Percentiles rank a stretch among this genome's conserved stretches.
phyloP scores from a whole-genome alignment of 2,329 filamentous ascomycete genomes.

The Tolypocladium ovalisporum region DNA sequence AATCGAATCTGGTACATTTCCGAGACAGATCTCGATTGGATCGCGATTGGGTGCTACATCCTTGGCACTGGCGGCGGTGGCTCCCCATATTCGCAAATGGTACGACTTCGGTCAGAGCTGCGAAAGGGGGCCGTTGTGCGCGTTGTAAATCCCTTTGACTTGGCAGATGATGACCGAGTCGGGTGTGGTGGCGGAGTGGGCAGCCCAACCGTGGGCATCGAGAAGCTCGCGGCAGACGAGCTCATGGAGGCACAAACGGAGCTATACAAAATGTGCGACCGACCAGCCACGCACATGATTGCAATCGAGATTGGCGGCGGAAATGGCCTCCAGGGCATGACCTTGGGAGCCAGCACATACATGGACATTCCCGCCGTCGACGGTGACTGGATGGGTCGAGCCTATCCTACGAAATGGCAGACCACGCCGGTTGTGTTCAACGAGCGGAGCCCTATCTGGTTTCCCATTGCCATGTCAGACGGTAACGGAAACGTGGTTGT shows the following conservation, averaged over 20 bases:
- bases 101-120: slow-evolving; percentile 40
- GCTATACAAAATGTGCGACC: slow-evolving; percentile 38
- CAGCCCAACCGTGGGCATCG: slow-evolving; percentile 48
- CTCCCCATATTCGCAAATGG: slow-evolving; percentile 38
- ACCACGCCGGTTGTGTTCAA: slow-evolving; percentile 42
- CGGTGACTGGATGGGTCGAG: slow-evolving; percentile 46
- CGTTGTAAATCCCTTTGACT: slow-evolving; percentile 38
- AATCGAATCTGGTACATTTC: slow-evolving; percentile 45
- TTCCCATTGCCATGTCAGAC: slow-evolving; percentile 36
- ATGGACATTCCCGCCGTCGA: slow-evolving; percentile 41
- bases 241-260: slow-evolving; percentile 38
- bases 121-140: slow-evolving; percentile 37
- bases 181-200: slow-evolving; percentile 47
- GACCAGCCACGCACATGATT: slow-evolving; percentile 44
- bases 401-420: slow-evolving; percentile 44
- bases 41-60: slow-evolving; percentile 48
- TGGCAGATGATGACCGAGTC: slow-evolving; percentile 39
- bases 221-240: slow-evolving; percentile 48
- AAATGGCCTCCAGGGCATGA: slow-evolving; percentile 49
- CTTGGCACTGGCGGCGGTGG: slow-evolving; percentile 51
- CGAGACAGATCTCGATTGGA: slow-evolving; percentile 46
- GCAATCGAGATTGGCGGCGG: slow-evolving; percentile 56
- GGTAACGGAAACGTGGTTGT: slow-evolving; percentile 39
- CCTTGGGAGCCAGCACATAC: slow-evolving; percentile 41
- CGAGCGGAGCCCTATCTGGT: slow-evolving; percentile 32